Evolutionary conservation across 2,329 filamentous ascomycete genomes (phyloP).

Genomic region (Pleomassaria siparia): DNA sequence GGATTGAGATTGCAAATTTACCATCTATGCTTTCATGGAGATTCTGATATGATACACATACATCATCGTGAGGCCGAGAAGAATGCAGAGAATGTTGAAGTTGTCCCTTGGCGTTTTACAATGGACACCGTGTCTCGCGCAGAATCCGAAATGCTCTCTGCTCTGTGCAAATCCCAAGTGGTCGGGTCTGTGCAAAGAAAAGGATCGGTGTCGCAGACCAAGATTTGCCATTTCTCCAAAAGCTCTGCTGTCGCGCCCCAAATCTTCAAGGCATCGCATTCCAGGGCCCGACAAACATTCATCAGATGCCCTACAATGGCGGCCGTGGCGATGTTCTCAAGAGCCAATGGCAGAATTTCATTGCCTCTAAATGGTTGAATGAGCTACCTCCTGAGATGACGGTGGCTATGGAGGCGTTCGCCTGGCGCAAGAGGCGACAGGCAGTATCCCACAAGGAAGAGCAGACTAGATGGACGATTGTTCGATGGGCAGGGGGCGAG

Average conservation of each 20-base stretch:
- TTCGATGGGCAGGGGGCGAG: background rate
- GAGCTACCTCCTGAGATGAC: background rate
- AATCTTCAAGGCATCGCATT: constrained; percentile 13
- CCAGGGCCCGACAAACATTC: constrained; percentile 10
- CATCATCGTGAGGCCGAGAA: background rate
- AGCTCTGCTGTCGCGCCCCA: constrained; percentile 4
- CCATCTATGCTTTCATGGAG: constrained; percentile 11
- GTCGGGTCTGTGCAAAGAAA: constrained; percentile 20
- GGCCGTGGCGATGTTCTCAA: background rate
- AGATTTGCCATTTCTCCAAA: background rate
- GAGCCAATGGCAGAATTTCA: background rate
- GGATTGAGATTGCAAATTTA: constrained; percentile 24
- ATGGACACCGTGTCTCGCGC: constrained; percentile 17
- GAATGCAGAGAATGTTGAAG: background rate
- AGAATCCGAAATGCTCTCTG: constrained; percentile 10
- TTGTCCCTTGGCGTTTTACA: constrained; percentile 7
- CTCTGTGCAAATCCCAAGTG: constrained; percentile 28
- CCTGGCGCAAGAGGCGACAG: background rate
- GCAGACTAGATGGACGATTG: background rate
- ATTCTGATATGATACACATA: constrained; percentile 15
- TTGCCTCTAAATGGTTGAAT: background rate
- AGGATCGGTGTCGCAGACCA: constrained; percentile 12
- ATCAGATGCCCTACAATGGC: background rate
- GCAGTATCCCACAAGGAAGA: background rate
- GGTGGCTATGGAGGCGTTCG: background rate